Evolutionary conservation across 2,329 filamentous ascomycete genomes (phyloP), one percentile per base, ranked within the genome.

Genomic region (Exophiala sp.): DNA sequence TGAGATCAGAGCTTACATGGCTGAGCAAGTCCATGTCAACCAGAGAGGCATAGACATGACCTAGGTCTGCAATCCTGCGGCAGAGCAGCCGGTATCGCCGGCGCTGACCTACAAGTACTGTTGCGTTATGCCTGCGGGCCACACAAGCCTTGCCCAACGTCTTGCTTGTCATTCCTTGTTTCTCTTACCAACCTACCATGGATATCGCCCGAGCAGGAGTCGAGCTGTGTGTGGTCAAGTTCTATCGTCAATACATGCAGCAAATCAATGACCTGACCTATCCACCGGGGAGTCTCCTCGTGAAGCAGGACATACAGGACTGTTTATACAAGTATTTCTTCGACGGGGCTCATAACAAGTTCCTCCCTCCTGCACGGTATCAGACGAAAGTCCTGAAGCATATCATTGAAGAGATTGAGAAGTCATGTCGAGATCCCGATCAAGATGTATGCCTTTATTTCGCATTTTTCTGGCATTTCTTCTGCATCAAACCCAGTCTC

Each of bases 191-290:
- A 27, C 24, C 18, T 13, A 40, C 6, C 6, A 57, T 54, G 54
- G 54, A 57, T 27, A 54, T 57, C 38, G 21, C 37, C 39, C 30
- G 49, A 58, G 44, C 62, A 57, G 58, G 55, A 52, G 50, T 56
- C 39, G 66, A 57, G 69, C 60, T 58, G 64, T 59, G 63, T 70
- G 38, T 63, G 76, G 43, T 62, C 65, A 52, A 76, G 79, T 81
- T 89, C 64, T 82, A 80, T 58, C 77, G 78, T 54, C 89, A 95
- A 64, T 94, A 88, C 63, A 76, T 91, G 27, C 89, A 96, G 65
- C 72, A 90, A 2, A 81, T 82, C 35, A 75, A 54, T 90, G 65
- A 73, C 22, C 71, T 91, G 29, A 75, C 78, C 41, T 85, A 83
- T 65, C 89, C 88, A 1, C 68, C 77, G 19, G 68, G 72, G 18